phyloP scores from a whole-genome alignment of 176 grass and related monocot species.

The Carex pumila region DNA sequence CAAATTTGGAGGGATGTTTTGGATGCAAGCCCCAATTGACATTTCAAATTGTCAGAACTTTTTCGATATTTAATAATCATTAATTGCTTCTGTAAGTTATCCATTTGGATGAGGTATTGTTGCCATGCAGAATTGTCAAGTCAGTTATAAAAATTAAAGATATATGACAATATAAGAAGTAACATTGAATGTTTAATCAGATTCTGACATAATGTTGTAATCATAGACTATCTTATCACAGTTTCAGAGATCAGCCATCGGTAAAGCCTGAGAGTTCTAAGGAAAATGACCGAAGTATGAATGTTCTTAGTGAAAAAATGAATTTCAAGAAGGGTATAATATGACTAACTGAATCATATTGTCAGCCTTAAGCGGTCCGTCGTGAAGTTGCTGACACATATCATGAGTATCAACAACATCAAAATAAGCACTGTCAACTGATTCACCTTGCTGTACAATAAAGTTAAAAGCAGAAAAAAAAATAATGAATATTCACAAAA shows the following conservation, averaged over 20 bases:
- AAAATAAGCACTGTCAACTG: background rate
- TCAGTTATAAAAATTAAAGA: background rate
- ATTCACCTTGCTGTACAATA: background rate
- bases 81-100: too few relatives aligned
- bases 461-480: background rate
- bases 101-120: too few relatives aligned
- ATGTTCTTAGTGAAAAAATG: background rate
- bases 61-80: too few relatives aligned
- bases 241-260: too few relatives aligned
- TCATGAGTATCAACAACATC: background rate
- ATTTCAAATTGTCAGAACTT: too few relatives aligned
- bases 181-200: background rate
- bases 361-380: background rate
- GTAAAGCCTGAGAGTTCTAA: too few relatives aligned
- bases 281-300: background rate
- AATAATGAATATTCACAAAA: background rate
- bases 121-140: too few relatives aligned
- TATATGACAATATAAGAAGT: background rate
- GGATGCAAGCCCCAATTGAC: too few relatives aligned
- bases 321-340: background rate
- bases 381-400: too few relatives aligned
- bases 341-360: background rate
- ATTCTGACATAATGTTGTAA: background rate
- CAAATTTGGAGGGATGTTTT: too few relatives aligned
- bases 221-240: too few relatives aligned